Base-by-base conservation (phyloP, 305 asterid species). In the Rubia tinctorum region DNA sequence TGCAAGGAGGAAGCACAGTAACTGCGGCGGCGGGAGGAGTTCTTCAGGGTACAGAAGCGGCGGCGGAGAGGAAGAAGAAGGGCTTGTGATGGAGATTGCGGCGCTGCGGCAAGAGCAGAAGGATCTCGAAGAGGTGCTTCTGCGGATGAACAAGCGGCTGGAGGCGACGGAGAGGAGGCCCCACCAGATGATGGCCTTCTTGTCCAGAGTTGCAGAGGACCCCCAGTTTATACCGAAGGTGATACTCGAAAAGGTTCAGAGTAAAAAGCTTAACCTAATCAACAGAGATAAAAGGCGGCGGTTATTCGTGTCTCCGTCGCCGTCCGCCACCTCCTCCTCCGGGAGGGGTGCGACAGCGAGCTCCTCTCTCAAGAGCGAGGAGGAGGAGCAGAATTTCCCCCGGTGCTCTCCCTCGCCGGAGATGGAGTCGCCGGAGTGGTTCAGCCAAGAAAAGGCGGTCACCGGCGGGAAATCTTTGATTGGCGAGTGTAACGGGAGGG, bases 161-260 rank as follows among this genome's bases (percentile, higher is more conserved):
- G 93, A 91, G 78, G 89, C 92, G 20, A 89, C 97, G 6, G 98
- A 93, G 86, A 82, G 83, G 61, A 77, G 97, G 22, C 98, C 98
- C 14, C 88, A 85, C 27, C 95, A 90, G 61, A 82, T 93, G 93
- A 87, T 90, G 96, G 81, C 89, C 17, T 93, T 93, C 84, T 70
- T 93, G 71, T 81, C 81, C 82, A 93, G 89, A 82, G 86, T 88
- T 1, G 95, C 84, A 12, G 86, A 91, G n/a, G 91, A 89, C 68
- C 98, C 97, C 0, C 87, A 88, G 5, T 88, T 93, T 9, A 14
- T 93, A 71, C 89, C 92, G 0, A 81, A 83, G 6, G 83, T 89
- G 84, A 79, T 91, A 80, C 81, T 88, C 39, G 84, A 90, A 61
- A 90, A 88, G 49, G 87, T 81, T 34, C 86, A 68, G 64, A 61